phyloP scores from a whole-genome alignment of 345 rosid species.

The Rhizophora mangle region DNA sequence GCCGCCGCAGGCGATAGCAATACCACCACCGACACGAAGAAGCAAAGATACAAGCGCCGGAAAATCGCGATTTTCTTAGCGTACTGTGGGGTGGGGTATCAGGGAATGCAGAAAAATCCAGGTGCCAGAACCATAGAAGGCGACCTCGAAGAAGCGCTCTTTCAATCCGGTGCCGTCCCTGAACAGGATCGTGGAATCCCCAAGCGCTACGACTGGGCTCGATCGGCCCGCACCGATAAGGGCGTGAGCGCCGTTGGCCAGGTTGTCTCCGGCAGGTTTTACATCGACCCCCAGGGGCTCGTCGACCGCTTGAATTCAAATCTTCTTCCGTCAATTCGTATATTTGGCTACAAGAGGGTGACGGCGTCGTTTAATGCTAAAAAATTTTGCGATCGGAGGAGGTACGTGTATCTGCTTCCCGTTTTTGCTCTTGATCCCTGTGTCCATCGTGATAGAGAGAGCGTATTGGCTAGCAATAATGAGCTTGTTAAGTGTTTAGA shows the following conservation, averaged over 20 bases:
- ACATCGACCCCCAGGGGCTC: constrained; percentile 86
- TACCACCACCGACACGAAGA: constrained; percentile 23
- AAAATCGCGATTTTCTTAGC: constrained; percentile 89
- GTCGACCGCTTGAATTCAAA: constrained; percentile 63
- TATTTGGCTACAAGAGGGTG: constrained; percentile 77
- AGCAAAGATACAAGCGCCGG: constrained; percentile 69
- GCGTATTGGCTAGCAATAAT: constrained; percentile 62
- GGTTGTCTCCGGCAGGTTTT: constrained; percentile 86
- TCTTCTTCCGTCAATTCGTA: constrained; percentile 60
- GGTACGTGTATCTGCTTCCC: constrained; percentile 90
- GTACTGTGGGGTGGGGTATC: constrained; percentile 94
- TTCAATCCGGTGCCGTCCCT: constrained; percentile 73
- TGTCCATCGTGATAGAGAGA: constrained; percentile 77
- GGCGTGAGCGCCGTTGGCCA: constrained; percentile 99
- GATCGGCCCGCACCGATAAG: constrained; percentile 90
- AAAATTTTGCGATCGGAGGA: constrained; percentile 84
- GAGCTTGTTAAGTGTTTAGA: constrained; percentile 77
- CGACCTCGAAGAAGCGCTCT: constrained; percentile 91
- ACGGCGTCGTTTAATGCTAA: constrained; percentile 75
- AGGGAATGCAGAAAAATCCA: constrained; percentile 98
- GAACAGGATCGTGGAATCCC: constrained; percentile 78
- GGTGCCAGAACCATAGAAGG: constrained; percentile 97
- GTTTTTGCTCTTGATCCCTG: constrained; percentile 79
- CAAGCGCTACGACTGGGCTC: constrained; percentile 75
- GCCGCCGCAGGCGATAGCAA: constrained; percentile 15